Evolutionary conservation across 2,329 filamentous ascomycete genomes (phyloP).

Genomic region (Pseudohalonectria lignicola): DNA sequence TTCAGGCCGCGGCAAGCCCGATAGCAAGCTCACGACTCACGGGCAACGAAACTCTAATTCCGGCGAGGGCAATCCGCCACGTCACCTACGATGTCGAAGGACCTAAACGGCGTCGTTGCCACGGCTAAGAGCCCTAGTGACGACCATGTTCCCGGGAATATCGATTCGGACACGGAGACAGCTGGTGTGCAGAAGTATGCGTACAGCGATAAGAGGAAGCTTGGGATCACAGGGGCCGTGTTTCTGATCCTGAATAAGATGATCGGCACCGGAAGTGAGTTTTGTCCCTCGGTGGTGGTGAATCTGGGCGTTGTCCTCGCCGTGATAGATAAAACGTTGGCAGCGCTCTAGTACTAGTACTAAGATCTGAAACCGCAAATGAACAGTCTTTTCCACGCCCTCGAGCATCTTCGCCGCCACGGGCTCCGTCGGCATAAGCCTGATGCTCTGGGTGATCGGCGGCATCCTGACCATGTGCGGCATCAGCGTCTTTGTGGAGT

Average conservation of each 20-base stretch:
- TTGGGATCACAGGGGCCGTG: constrained; percentile 39
- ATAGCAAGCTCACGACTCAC: too few relatives aligned
- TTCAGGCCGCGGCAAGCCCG: too few relatives aligned
- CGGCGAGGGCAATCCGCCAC: too few relatives aligned
- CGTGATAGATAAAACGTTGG: too few relatives aligned
- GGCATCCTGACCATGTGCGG: constrained; percentile 44
- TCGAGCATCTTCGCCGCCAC: constrained; percentile 40
- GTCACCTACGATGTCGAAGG: too few relatives aligned
- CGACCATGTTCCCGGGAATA: too few relatives aligned
- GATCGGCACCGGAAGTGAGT: constrained; percentile 46
- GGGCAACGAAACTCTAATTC: too few relatives aligned
- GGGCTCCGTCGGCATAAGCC: constrained; percentile 34
- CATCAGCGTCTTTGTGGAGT: constrained; percentile 51
- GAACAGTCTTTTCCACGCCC: constrained; percentile 40
- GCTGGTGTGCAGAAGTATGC: constrained; percentile 14
- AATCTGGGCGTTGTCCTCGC: too few relatives aligned
- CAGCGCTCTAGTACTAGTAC: too few relatives aligned
- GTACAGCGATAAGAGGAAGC: constrained; percentile 31
- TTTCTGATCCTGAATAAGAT: constrained; percentile 48
- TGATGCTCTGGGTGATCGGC: constrained; percentile 24
- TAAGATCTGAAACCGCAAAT: too few relatives aligned
- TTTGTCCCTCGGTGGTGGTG: neutral
- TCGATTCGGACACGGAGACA: constrained; percentile 1
- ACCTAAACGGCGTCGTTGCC: too few relatives aligned
- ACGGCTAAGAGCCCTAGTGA: too few relatives aligned